Base-by-base conservation (phyloP, 179 eudicot genomes). In the Spergularia azorica region DNA sequence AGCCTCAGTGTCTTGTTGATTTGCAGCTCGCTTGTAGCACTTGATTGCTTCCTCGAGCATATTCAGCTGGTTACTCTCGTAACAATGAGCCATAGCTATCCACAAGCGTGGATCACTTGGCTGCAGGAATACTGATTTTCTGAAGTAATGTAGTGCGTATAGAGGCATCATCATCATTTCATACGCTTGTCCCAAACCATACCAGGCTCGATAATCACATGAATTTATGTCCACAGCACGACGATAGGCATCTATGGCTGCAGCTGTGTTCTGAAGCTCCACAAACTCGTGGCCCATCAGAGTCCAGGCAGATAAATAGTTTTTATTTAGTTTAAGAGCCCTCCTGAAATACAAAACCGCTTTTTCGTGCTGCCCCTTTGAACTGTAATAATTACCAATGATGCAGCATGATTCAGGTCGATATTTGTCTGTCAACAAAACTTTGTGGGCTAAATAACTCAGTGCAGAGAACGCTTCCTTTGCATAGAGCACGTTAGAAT, bases 31-130 rank as follows among this genome's bases (percentile, higher is more conserved):
- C 78, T 80, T 87, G 65, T 91, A 95, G 67, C 97, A 95, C 76
- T 93, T 95, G 41, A 95, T 95, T 60, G 97, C 99, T 79, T 93
- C 97, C 79, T 95, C 97, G 36, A 85, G 83, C 99, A 91, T 93
- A 58, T 86, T 87, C 66, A 93, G 92, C 82, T 93, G 92, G 60
- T 95, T 97, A 12, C 91, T 89, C 84, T 95, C 96, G 57, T 90
- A 95, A 75, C 99, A 95, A 65, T 90, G 97, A 70, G 97, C 97
- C 99, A 95, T 95, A 9, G 99, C 97, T 20, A 91, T 95, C 97
- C 97, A 92, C 73, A 94, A 66, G 80, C 97, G 85, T 43, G 97
- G 88, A 84, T 93, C 97, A 79, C 67, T 88, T 7, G 99, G 97
- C 87, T 95, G 99, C 81, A 95, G 83, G 73, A 84, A 89, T 5